A percentile compares a stretch with the other conserved stretches of the same genome.
Conservation (phyloP, 2,329 filamentous ascomycete genomes). For the Trichophaea hybrida region DNA sequence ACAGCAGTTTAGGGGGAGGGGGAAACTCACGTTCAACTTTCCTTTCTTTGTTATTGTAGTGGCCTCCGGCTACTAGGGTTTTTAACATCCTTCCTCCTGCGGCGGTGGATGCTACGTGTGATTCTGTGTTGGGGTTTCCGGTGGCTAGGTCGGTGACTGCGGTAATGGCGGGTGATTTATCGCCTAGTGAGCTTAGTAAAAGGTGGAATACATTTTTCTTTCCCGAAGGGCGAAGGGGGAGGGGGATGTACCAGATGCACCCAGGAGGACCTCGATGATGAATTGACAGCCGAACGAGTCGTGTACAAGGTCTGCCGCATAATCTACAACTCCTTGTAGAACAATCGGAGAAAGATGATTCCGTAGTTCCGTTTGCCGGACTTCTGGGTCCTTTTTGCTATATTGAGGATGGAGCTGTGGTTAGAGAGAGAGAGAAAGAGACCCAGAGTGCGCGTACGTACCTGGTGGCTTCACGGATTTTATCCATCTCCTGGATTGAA, state of each 20-base stretch:
- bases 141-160: slow-evolving; percentile 43
- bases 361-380: slow-evolving; percentile 61
- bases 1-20: not conserved
- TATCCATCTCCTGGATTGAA: slow-evolving; percentile 61
- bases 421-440: not conserved
- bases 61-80: slow-evolving; percentile 75
- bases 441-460: slow-evolving; percentile 4
- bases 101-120: slow-evolving; percentile 45
- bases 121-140: slow-evolving; percentile 28
- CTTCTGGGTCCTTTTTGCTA: slow-evolving; percentile 78
- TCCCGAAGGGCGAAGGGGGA: not conserved
- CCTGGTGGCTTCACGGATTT: slow-evolving; percentile 60
- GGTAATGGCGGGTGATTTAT: slow-evolving; percentile 59
- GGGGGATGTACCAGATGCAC: slow-evolving; percentile 39
- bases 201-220: not conserved
- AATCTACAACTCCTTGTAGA: slow-evolving; percentile 55
- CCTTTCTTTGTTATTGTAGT: slow-evolving; percentile 62
- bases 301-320: slow-evolving; percentile 52
- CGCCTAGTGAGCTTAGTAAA: slow-evolving; percentile 31
- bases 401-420: not conserved
- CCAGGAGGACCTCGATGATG: slow-evolving; percentile 67
- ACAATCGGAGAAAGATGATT: slow-evolving; percentile 59
- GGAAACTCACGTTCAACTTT: slow-evolving; percentile 28
- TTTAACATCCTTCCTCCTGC: slow-evolving; percentile 74
- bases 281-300: slow-evolving; percentile 79